Evolutionary conservation across 208 protist genomes (phyloP).

Genomic region (Leishmania tropica): DNA sequence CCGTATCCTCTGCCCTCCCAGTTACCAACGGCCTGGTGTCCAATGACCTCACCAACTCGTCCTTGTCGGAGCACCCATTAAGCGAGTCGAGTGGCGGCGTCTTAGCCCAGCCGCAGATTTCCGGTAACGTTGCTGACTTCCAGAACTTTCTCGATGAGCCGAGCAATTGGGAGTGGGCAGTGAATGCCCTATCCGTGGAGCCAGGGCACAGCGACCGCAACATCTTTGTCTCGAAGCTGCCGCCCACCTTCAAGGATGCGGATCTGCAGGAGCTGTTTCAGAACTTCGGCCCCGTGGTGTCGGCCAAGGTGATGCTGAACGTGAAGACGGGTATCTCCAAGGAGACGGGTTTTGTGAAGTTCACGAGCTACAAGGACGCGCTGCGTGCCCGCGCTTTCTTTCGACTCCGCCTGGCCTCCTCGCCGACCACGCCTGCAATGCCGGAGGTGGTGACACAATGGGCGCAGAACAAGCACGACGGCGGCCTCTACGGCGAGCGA

Average conservation of each 20-base stretch:
- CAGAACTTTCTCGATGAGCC: slow-evolving; percentile 20
- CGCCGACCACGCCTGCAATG: slow-evolving; percentile 17
- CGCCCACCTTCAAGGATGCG: slow-evolving; percentile 33
- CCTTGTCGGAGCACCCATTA: slow-evolving; percentile 14
- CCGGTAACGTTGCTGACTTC: slow-evolving; percentile 20
- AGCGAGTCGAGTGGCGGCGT: slow-evolving; percentile 12
- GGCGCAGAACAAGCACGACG: slow-evolving; percentile 73
- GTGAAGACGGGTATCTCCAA: slow-evolving; percentile 50
- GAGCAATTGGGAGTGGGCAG: slow-evolving; percentile 26
- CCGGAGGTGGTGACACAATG: slow-evolving; percentile 62
- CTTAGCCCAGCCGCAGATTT: slow-evolving; percentile 8
- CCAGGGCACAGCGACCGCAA: slow-evolving; percentile 41
- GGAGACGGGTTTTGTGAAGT: slow-evolving; percentile 57
- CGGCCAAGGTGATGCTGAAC: slow-evolving; percentile 53
- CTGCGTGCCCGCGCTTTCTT: slow-evolving; percentile 18
- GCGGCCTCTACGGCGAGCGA: slow-evolving; percentile 57
- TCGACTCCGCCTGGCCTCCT: slow-evolving; percentile 8
- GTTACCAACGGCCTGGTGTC: slow-evolving; percentile 1
- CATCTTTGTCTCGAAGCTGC: slow-evolving; percentile 50
- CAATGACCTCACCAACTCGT: slow-evolving; percentile 7
- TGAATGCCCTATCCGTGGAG: slow-evolving; percentile 18
- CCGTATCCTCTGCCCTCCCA: slow-evolving; percentile 1
- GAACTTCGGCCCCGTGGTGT: slow-evolving; percentile 37
- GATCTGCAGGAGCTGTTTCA: slow-evolving; percentile 38
- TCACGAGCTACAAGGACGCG: slow-evolving; percentile 12